Conservation (phyloP, 108 stramenopile genomes). For the Cyclotella cryptica region DNA sequence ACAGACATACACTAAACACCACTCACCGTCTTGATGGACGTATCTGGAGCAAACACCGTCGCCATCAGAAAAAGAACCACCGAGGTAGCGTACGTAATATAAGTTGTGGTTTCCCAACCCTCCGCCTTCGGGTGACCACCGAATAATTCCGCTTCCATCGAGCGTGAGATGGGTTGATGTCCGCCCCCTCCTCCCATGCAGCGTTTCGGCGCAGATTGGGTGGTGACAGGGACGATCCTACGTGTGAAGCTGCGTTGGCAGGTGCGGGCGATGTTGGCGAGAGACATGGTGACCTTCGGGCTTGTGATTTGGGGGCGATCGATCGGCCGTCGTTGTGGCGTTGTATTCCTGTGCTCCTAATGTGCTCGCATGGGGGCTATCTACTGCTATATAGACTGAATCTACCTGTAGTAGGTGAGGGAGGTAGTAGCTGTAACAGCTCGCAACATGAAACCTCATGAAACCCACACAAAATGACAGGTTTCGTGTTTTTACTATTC, state of each 20-base stretch:
- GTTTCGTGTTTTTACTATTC: no score
- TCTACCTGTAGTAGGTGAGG: no score
- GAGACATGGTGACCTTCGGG: conserved; percentile 3
- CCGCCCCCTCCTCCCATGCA: conserved; percentile 51
- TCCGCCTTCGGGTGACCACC: conserved; percentile 61
- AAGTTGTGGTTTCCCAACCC: conserved; percentile 69
- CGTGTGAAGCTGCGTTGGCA: conserved; percentile 13
- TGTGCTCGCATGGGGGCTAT: no score
- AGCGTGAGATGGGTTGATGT: conserved; percentile 58
- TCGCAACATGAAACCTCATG: no score
- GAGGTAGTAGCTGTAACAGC: no score
- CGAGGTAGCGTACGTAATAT: conserved; percentile 50
- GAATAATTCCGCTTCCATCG: conserved; percentile 62
- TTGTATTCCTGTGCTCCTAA: no score
- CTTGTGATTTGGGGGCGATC: not conserved
- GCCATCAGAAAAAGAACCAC: conserved; percentile 35
- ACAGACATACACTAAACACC: no score
- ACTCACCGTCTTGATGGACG: conserved; percentile 59
- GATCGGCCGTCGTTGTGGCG: no score
- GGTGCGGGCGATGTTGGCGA: conserved; percentile 18
- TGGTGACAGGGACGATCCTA: not conserved
- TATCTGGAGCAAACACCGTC: conserved; percentile 59
- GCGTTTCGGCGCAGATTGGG: conserved; percentile 12
- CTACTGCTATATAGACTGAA: no score
- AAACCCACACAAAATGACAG: no score